Base-by-base conservation (phyloP, 163 green algal genomes). In the Chlorella variabilis region DNA sequence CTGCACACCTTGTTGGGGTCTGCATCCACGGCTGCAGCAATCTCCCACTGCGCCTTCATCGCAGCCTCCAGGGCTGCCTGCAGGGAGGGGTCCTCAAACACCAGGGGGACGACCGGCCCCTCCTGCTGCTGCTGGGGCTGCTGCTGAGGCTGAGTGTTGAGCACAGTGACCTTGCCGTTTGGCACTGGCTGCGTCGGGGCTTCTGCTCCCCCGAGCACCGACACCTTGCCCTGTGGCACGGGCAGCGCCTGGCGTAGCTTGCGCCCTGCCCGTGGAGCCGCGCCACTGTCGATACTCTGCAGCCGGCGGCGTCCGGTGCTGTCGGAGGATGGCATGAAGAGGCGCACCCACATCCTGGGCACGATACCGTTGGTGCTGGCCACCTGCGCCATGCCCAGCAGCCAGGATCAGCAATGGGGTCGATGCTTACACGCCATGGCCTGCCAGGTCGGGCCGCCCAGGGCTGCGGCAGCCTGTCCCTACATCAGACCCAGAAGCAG, bases 291-390 rank as follows among this genome's bases (percentile, higher is more conserved):
- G 63, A n/a, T n/a, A n/a, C 63, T 71, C 2, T 45, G 56, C 54
- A 70, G 38, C 2, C 59, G 36, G 13, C 73, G 54, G 21, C 73
- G 73, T 15, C 27, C 1, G 13, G 54, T 70, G 56, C 56, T 69
- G 39, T 80, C 73, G 6, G 73, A 38, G 27, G 59, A n/a, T 25
- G 73, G 73, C 73, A 69, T 59, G 48, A 51, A 80, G 27, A 80
- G 38, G 17, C 56, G 56, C 54, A 80, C 54, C 73, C 73, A 80
- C 73, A 70, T 48, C 54, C 73, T 56, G 15, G 65, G 49, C 2
- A 42, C 21, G 31, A 80, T 80, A 25, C 38, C 56, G 7, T 7
- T 31, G 8, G 56, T 59, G 38, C 25, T 70, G 38, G 73, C 36
- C 11, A 80, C 73, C 73, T 80, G 73, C 71, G n/a, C 15, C 45